Evolutionary conservation across 257 asterid genomes (phyloP).

Genomic region (Prunella vulgaris): DNA sequence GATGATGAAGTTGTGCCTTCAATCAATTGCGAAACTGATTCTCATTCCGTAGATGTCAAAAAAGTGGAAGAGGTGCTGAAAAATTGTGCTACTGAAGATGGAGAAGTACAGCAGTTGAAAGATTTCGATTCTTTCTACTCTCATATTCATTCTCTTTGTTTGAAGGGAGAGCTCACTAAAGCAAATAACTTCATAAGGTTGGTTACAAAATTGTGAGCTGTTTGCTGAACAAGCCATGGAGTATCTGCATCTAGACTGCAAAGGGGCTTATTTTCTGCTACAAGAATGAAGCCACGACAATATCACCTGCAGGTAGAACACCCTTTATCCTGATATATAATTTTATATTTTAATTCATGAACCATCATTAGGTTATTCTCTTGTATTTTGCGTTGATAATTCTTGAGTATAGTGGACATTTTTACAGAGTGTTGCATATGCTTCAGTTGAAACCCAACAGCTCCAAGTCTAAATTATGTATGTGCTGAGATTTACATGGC

Average conservation of each 20-base stretch:
- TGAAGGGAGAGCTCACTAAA: slow-evolving; percentile 54
- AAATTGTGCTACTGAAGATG: slow-evolving; percentile 19
- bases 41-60: slow-evolving; percentile 18
- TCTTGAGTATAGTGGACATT: no score
- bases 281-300: neutral
- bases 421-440: no score
- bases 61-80: slow-evolving; percentile 21
- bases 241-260: neutral
- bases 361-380: no score
- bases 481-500: no score
- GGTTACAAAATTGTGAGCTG: slow-evolving; percentile 37
- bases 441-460: no score
- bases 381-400: no score
- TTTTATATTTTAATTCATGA: no score
- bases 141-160: slow-evolving; percentile 52
- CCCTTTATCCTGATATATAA: no score
- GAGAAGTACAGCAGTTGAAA: slow-evolving; percentile 29
- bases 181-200: slow-evolving; percentile 58
- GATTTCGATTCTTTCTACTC: slow-evolving; percentile 61
- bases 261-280: neutral
- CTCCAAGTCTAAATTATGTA: no score
- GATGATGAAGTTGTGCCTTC: slow-evolving; percentile 14
- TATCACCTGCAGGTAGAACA: neutral
- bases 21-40: slow-evolving; percentile 14
- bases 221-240: slow-evolving; percentile 8